Base-by-base conservation (phyloP, 768 basidiomycete species). In the Suillus bovinus region DNA sequence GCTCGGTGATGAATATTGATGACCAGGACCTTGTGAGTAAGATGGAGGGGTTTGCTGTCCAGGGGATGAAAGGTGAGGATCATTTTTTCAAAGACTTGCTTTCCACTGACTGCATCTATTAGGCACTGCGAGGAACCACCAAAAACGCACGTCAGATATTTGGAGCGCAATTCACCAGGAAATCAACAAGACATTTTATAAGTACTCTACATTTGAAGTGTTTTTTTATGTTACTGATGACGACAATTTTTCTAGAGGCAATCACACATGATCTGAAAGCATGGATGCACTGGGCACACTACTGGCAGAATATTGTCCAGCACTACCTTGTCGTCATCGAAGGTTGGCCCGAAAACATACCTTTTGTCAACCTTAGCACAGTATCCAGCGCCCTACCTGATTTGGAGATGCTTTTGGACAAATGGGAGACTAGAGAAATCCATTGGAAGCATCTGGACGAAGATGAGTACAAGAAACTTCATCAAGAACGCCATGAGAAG, bases 1-100 rank as follows among this genome's bases (percentile, higher is more conserved):
- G n/a, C 7, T 60, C 58, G 1, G 31, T 49, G 4, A 65, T 63
- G 59, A 36, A 39, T 22, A 44, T 65, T 4, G 46, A 63, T 47
- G 39, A 60, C 9, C 58, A 60, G 11, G 61, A 65, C 7, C 36
- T 65, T 1, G 29, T 61, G 14, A 61, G 60, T 24, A 64, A 58
- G 47, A 64, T 64, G 60, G 63, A 64, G 38, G 60, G 58, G 22
- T 65, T 60, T 38, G 39, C 61, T 20, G 10, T 65, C 22, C 64
- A 60, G 14, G 61, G 64, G 2, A 56, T 63, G 6, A 63, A 60
- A 58, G 61, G 64, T 65, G 29, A 46, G 60, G 61, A 24, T 58
- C 53, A 50, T 64, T 65, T 46, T 36, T 44, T 16, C 46, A 63
- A 36, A 44, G 29, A 17, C 34, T 62, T 31, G 36, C 22, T 46